phyloP scores from a whole-genome alignment of 1,284 basidiomycete genomes.

The Ustilago loliicola region DNA sequence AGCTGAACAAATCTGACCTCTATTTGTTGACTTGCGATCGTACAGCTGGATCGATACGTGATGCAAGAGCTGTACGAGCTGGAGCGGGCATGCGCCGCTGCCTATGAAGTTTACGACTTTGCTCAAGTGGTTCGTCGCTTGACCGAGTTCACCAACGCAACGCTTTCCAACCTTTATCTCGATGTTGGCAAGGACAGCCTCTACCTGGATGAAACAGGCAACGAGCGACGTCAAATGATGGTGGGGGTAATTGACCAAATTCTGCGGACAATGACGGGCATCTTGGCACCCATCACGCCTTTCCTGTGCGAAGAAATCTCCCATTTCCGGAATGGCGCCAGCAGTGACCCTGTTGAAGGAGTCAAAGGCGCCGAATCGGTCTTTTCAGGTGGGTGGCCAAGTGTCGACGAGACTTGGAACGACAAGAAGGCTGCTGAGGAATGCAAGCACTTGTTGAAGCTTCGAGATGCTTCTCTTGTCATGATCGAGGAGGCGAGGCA shows the following conservation, averaged over 20 bases:
- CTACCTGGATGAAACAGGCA: slow-evolving; percentile 79
- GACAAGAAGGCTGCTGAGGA: slow-evolving; percentile 27
- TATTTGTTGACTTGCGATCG: neutral
- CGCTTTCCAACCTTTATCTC: slow-evolving; percentile 80
- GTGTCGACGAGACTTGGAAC: slow-evolving; percentile 36
- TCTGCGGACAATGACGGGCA: slow-evolving; percentile 78
- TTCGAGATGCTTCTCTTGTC: slow-evolving; percentile 40
- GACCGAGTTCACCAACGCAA: slow-evolving; percentile 72
- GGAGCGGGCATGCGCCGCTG: slow-evolving; percentile 78
- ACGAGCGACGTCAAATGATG: slow-evolving; percentile 77
- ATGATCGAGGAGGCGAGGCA: slow-evolving; percentile 58
- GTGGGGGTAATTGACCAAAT: slow-evolving; percentile 82
- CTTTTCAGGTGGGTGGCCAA: slow-evolving; percentile 61
- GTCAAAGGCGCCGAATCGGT: slow-evolving; percentile 40
- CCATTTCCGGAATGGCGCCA: slow-evolving; percentile 71
- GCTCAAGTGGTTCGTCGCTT: slow-evolving; percentile 75
- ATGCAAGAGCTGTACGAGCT: slow-evolving; percentile 85
- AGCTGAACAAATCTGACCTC: neutral
- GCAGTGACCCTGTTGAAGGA: slow-evolving; percentile 48
- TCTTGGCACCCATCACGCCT: slow-evolving; percentile 89
- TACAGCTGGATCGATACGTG: slow-evolving; percentile 76
- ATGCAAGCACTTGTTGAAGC: slow-evolving; percentile 32
- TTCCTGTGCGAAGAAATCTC: slow-evolving; percentile 93
- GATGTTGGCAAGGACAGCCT: slow-evolving; percentile 91
- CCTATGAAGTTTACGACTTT: slow-evolving; percentile 85